These are phyloP conservation scores for Pseudopyricularia cyperi DNA, from an alignment of 2,329 filamentous ascomycete species.

Conservation along the genomic window DNA sequence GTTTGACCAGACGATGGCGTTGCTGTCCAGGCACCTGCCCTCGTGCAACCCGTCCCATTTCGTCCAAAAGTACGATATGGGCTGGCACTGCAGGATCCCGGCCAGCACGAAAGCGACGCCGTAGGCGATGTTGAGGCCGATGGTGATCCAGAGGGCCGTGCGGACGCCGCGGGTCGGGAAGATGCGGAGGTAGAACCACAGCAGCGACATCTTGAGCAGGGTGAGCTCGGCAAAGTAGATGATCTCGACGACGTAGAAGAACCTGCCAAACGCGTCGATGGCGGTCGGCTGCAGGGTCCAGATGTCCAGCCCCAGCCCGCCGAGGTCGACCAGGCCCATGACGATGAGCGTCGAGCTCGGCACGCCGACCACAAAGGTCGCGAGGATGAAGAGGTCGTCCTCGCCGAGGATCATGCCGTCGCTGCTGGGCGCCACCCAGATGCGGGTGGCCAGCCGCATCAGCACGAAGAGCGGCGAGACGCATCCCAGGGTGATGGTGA, in stretches of 20 bases:
- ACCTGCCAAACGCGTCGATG: slow-evolving; percentile 28
- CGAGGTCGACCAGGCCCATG: slow-evolving; percentile 14
- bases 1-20: slow-evolving; percentile 34
- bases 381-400: slow-evolving; percentile 22
- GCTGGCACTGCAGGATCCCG: slow-evolving; percentile 36
- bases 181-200: slow-evolving; percentile 42
- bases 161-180: slow-evolving; percentile 29
- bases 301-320: slow-evolving; percentile 35
- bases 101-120: slow-evolving; percentile 27
- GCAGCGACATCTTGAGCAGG: slow-evolving; percentile 35
- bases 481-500: slow-evolving; percentile 16
- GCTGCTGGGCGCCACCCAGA: slow-evolving; percentile 16
- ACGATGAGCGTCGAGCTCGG: slow-evolving; percentile 18
- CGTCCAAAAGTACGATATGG: slow-evolving; percentile 38
- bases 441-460: slow-evolving; percentile 21
- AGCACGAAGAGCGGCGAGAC: slow-evolving; percentile 22
- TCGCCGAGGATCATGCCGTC: slow-evolving; percentile 12
- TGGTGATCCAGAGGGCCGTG: slow-evolving; percentile 26
- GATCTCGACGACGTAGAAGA: slow-evolving; percentile 25
- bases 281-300: slow-evolving; percentile 29
- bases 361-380: slow-evolving; percentile 13
- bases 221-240: slow-evolving; percentile 33
- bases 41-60: slow-evolving; percentile 32
- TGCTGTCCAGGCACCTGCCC: slow-evolving; percentile 36
- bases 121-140: slow-evolving; percentile 23